Base-by-base conservation (phyloP, 345 rosid genomes). In the Dipteronia dyeriana region DNA sequence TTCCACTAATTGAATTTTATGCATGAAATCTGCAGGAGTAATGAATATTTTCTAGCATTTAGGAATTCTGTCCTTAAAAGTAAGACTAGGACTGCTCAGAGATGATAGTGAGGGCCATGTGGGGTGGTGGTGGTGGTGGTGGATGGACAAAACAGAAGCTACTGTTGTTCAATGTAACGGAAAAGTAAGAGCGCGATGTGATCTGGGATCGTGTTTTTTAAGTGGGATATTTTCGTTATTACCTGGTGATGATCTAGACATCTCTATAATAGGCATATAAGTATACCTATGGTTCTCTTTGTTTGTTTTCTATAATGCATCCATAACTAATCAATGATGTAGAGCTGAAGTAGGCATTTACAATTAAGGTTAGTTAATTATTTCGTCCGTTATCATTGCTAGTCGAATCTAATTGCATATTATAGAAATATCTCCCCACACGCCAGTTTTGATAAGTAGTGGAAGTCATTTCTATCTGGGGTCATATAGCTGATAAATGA, bases 1-100 rank as follows among this genome's bases (percentile, higher is more conserved):
- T 66, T 66, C 69, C 69, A 34, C 69, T 31, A 29, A 65, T 65
- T 65, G 68, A 17, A 65, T 65, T 29, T 13, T 17, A 12, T 29
- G 47, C 22, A 29, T 31, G 68, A 13, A 59, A 59, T 59, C 23
- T 59, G 22, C 26, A 59, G 26, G 26, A n/a, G 62, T 20, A 57
- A 57, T 5, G 62, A 59, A 59, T 59, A 20, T 22, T 59, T 59
- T 59, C n/a, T 22, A 59, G 63, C 2, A 20, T 59, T 59, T 59
- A 19, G 63, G 63, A 59, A 59, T 9, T 59, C 26, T 19, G 26
- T 20, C 11, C 63, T 20, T 20, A 7, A 53, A 53, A 53, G 7
- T 53, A 16, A 53, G 57, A 59, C 63, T 20, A 57, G 23, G 4
- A 59, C 13, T 20, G 22, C 20, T 20, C 23, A 59, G 26, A 59